These are phyloP conservation scores for Saturnispora hagleri DNA, from an alignment of 805 yeast genomes.

Conservation along the genomic window DNA sequence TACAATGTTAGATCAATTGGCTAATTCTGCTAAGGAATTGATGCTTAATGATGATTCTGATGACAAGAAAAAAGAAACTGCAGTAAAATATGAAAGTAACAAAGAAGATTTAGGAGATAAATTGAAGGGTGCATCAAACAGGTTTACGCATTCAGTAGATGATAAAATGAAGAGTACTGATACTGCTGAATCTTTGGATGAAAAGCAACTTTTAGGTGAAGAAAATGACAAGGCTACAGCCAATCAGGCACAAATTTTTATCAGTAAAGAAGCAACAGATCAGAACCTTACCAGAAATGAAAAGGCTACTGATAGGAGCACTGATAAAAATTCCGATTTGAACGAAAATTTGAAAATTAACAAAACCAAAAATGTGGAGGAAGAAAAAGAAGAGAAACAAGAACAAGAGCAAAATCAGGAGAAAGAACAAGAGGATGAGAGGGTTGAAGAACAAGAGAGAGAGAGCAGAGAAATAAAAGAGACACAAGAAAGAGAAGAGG, in stretches of 20 bases:
- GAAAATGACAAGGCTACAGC: neutral
- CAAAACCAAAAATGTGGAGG: neutral
- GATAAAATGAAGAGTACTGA: neutral
- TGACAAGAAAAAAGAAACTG: constrained; percentile 10
- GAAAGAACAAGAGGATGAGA: neutral
- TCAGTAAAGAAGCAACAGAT: neutral
- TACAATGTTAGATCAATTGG: constrained; percentile 12
- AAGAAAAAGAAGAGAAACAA: neutral
- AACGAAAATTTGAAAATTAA: neutral
- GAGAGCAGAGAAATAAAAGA: neutral
- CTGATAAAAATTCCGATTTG: neutral
- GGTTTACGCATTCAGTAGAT: neutral
- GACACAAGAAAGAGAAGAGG: neutral
- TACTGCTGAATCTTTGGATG: neutral
- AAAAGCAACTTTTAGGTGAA: neutral
- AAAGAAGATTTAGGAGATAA: neutral
- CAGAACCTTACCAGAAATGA: neutral
- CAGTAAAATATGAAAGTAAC: neutral
- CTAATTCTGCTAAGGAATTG: constrained; percentile 11
- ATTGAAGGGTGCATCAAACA: neutral
- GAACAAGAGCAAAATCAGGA: neutral
- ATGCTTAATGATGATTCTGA: constrained; percentile 17
- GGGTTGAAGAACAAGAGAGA: neutral
- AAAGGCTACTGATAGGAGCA: neutral
- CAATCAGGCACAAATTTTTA: neutral